Evolutionary conservation across 176 grass and related monocot species (phyloP).

Genomic region (Eleusine coracana): DNA sequence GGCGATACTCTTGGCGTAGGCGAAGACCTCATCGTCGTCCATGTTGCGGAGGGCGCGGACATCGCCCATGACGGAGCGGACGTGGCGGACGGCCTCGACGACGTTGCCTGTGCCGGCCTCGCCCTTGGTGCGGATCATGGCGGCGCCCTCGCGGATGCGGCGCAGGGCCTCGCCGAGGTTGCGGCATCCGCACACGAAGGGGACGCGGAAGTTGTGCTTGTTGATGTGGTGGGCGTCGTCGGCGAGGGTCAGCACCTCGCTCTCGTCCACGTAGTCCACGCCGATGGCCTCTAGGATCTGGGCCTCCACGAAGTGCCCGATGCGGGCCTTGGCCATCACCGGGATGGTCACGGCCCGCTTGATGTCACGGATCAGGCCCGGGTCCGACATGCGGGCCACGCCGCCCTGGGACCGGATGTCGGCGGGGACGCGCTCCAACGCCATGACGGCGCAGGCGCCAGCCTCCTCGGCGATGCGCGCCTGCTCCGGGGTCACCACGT

Average conservation of each 20-base stretch:
- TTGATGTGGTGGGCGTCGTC: constrained; percentile 83
- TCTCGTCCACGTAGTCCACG: constrained; percentile 89
- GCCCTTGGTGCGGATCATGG: constrained; percentile 91
- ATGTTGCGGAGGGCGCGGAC: constrained; percentile 65
- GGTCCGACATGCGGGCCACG: constrained; percentile 83
- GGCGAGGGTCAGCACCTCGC: constrained; percentile 80
- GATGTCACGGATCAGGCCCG: constrained; percentile 78
- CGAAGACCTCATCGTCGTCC: constrained; percentile 85
- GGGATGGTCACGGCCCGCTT: constrained; percentile 96
- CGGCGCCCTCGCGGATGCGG: constrained; percentile 73
- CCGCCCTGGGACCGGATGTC: constrained; percentile 83
- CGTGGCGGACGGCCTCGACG: constrained; percentile 73
- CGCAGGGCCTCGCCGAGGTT: constrained; percentile 75
- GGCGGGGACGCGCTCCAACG: constrained; percentile 79
- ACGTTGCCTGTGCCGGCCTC: constrained; percentile 82
- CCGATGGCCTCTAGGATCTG: constrained; percentile 67
- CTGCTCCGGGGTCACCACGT: constrained; percentile 68
- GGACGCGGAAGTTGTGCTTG: constrained; percentile 79
- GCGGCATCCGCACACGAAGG: constrained; percentile 84
- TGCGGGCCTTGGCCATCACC: constrained; percentile 94
- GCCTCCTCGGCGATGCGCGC: constrained; percentile 79
- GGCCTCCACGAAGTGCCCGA: constrained; percentile 68
- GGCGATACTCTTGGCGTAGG: constrained; percentile 61
- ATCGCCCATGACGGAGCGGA: constrained; percentile 68
- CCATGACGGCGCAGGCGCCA: constrained; percentile 83